Base-by-base conservation (phyloP, 1,284 basidiomycete species). In the Puccinia hordei region DNA sequence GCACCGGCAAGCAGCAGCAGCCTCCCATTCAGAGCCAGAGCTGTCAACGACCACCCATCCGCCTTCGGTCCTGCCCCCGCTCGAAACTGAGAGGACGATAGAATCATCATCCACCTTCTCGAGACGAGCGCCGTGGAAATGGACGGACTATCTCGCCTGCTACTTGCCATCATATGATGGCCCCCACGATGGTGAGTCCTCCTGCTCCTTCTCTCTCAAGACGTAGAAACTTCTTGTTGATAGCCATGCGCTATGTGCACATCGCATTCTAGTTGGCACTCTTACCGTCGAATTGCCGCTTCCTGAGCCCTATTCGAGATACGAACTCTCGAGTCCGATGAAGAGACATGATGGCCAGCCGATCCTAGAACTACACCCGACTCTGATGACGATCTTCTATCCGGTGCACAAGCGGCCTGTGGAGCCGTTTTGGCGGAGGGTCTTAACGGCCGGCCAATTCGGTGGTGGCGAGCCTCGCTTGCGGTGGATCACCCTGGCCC, bases 261-360 rank as follows among this genome's bases (percentile, higher is more conserved):
- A 30, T 24, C 13, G 15, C 27, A 51, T 38, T 6, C 15, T 68
- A 77, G 75, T 77, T 24, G 75, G 75, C 19, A 77, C 75, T 55
- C 44, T 77, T 10, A 77, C 75, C 13, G 49, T 77, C 33, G 75
- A 77, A 66, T 35, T 77, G 35, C 75, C 75, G 30, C 44, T 77
- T 10, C 75, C 75, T n/a, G 75, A 77, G 30, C 63, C 75, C 15
- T 66, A 51, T 53, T 51, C 75, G n/a, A 33, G n/a, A 33, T 65
- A 66, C 35, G 46, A 38, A 53, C 44, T 55, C 0, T 38, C 59
- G 13, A 49, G 46, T 38, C 51, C 35, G 2, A 41, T 77, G 41
- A 53, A 35, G 46, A 51, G 66, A 55, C 41, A 38, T 22, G 33
- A 46, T 10, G 51, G 66, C 19, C 17, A 22, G 30, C 75, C 75